Conservation (phyloP, 192 early-diverging fungal species). For the Backusella westeae region DNA sequence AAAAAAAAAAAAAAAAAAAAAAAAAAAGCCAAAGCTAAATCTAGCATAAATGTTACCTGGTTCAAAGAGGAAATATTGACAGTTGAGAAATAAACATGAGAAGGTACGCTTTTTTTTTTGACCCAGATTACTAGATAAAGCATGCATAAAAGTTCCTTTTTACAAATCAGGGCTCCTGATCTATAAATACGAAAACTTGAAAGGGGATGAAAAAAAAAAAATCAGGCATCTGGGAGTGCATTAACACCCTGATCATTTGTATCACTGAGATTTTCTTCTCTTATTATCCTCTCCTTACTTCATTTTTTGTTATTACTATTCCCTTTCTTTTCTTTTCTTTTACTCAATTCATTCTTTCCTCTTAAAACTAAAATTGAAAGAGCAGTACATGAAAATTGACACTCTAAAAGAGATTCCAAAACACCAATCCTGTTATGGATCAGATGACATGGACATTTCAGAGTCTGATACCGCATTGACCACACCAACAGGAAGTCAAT, state of each 20-base stretch:
- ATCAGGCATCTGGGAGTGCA: background rate
- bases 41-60: background rate
- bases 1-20: background rate
- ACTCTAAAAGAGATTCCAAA: background rate
- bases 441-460: background rate
- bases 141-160: background rate
- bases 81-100: background rate
- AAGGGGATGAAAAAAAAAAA: background rate
- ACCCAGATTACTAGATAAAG: background rate
- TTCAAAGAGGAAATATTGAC: constrained; percentile 6
- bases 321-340: background rate
- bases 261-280: background rate
- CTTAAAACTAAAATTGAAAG: background rate
- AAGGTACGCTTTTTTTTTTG: background rate
- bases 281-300: constrained; percentile 2
- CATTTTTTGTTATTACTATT: background rate
- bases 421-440: background rate
- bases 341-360: background rate
- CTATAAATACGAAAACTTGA: background rate
- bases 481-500: background rate
- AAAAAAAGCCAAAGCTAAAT: background rate
- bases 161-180: background rate
- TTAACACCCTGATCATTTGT: background rate
- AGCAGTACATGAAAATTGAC: background rate
- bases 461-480: background rate